Conservation (phyloP, 768 basidiomycete species). For the Serendipita indica region DNA sequence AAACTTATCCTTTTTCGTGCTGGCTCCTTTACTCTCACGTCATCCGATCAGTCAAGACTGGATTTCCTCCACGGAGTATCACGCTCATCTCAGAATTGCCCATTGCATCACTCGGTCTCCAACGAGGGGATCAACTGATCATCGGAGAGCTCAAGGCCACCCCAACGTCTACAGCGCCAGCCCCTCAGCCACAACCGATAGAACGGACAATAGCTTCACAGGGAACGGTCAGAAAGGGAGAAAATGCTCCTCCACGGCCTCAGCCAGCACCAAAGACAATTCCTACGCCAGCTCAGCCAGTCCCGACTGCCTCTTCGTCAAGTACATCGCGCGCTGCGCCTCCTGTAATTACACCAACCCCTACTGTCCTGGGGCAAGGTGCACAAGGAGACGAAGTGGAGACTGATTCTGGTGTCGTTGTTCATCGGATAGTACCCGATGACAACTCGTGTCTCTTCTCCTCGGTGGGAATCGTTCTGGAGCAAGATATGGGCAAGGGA, state of each 20-base stretch:
- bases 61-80: conserved; percentile 71
- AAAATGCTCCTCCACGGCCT: conserved; percentile 16
- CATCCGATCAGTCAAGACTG: conserved; percentile 40
- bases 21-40: conserved; percentile 7
- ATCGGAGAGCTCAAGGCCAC: conserved; percentile 34
- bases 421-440: conserved; percentile 68
- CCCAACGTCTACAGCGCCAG: conserved; percentile 10
- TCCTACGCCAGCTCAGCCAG: conserved; percentile 5
- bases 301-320: neutral
- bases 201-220: neutral
- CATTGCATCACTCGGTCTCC: conserved; percentile 59
- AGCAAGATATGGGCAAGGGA: conserved; percentile 63
- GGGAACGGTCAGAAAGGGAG: conserved; percentile 13
- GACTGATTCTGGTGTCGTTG: neutral
- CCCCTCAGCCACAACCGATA: neutral
- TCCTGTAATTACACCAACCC: neutral
- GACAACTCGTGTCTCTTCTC: conserved; percentile 95
- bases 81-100: conserved; percentile 60
- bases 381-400: neutral
- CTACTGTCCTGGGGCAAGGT: no score
- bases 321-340: neutral
- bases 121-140: conserved; percentile 73
- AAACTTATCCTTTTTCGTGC: neutral
- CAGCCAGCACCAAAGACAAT: conserved; percentile 14
- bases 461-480: conserved; percentile 70